phyloP scores from a whole-genome alignment of 2,329 filamentous ascomycete genomes.

The Tolypocladium tropicale region DNA sequence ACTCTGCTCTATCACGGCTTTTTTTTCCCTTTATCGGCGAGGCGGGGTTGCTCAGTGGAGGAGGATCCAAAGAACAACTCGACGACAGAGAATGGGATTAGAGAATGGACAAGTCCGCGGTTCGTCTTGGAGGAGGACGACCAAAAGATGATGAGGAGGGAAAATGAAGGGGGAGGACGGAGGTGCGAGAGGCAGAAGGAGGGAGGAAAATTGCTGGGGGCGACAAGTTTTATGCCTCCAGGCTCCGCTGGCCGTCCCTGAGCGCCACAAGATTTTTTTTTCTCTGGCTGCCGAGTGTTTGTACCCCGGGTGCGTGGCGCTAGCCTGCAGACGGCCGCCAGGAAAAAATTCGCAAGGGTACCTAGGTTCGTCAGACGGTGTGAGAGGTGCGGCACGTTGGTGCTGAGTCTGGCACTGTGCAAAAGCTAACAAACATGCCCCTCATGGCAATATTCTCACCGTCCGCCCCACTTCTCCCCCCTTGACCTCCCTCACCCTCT shows the following conservation, averaged over 20 bases:
- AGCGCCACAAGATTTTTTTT: constrained; percentile 10
- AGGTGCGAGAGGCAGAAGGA: constrained; percentile 7
- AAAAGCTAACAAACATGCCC: no score
- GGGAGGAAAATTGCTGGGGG: constrained; percentile 4
- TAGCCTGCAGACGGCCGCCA: not conserved
- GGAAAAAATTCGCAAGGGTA: constrained; percentile 13
- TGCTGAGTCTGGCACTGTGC: no score
- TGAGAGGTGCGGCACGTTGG: no score
- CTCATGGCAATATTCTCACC: constrained; percentile 30
- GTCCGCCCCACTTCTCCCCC: constrained; percentile 34
- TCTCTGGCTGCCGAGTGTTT: no score
- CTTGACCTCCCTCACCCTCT: constrained; percentile 37
- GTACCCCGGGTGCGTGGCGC: constrained; percentile 3
- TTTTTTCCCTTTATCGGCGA: constrained; percentile 19
- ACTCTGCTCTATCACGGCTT: constrained; percentile 30
- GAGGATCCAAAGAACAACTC: constrained; percentile 23
- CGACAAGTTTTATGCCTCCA: constrained; percentile 2
- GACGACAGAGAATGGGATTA: constrained; percentile 17
- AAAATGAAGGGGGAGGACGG: constrained; percentile 19
- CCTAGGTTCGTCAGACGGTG: no score
- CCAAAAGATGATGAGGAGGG: constrained; percentile 22
- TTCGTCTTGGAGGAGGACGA: constrained; percentile 35
- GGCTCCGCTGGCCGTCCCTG: not conserved
- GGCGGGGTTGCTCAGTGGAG: constrained; percentile 22
- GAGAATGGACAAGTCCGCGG: constrained; percentile 18